Base-by-base conservation (phyloP, 2,329 filamentous ascomycete species). In the Diplodia seriata region DNA sequence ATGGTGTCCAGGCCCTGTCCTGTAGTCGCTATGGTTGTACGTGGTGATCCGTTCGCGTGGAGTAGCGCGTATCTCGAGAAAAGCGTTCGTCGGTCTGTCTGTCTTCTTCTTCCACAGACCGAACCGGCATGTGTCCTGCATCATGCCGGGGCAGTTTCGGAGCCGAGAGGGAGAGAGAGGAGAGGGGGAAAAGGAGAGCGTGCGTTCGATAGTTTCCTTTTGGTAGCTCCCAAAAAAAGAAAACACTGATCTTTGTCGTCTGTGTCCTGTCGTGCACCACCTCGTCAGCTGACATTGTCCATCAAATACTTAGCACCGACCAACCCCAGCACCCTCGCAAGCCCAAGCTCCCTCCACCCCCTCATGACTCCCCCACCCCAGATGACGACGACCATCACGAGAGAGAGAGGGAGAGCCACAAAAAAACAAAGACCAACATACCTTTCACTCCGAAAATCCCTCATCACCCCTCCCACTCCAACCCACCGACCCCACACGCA, bases 81-180 rank as follows among this genome's bases (percentile, higher is more conserved):
- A 26, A 20, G 43, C 9, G 31, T 56, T 20, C n/a, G n/a, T 38
- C 31, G 31, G 31, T 38, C 36, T 12, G 36, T 14, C 33, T 8
- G 33, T 11, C 33, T 36, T 36, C 11, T 12, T 38, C 36, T 12
- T 33, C 36, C 11, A 38, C 36, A 12, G 36, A 38, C 36, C 36
- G 54, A 33, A 56, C 54, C 20, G 54, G 33, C 54, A 56, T 23
- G 20, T 56, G 54, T 23, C 54, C 54, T 36, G 54, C 54, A 56
- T 40, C 18, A 56, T 56, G 54, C 54, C 51, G 18, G 54, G 18
- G 54, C 29, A 55, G 29, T 20, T 47, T 47, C 43, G 43, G 43
- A 9, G 43, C 43, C 43, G n/a, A 47, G 43, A 47, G 11, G 36
- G 11, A 36, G 33, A 36, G 9, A 11, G 1, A 11, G 8, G 33